These are phyloP conservation scores for Alternaria novae-zelandiae DNA, from an alignment of 2,329 filamentous ascomycete species.

Conservation along the genomic window DNA sequence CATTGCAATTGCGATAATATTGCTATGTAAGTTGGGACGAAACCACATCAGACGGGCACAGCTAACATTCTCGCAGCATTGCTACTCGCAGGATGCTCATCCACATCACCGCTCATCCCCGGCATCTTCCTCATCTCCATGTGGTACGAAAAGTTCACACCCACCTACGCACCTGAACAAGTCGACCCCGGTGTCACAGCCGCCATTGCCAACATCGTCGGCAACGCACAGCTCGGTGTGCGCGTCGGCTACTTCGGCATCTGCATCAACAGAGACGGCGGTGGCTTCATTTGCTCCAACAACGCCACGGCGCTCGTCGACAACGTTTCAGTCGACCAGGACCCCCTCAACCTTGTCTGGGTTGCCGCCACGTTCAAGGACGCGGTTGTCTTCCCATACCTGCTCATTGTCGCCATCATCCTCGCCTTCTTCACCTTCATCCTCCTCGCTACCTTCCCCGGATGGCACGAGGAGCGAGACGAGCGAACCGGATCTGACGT, in stretches of 20 bases:
- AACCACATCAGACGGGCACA: constrained; percentile 4
- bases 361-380: constrained; percentile 97
- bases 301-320: constrained; percentile 93
- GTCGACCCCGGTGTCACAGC: constrained; percentile 87
- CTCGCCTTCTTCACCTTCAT: constrained; percentile 96
- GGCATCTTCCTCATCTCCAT: constrained; percentile 98
- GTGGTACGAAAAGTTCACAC: constrained; percentile 89
- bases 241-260: constrained; percentile 98
- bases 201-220: constrained; percentile 89
- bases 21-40: constrained; percentile 76
- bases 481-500: constrained; percentile 77
- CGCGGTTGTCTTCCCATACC: constrained; percentile 96
- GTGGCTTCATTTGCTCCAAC: constrained; percentile 93
- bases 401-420: constrained; percentile 98
- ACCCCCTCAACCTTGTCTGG: constrained; percentile 97
- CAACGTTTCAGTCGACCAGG: constrained; percentile 87
- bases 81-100: constrained; percentile 92
- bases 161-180: constrained; percentile 82
- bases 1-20: constrained; percentile 90
- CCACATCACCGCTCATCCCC: constrained; percentile 91
- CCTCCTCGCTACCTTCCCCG: constrained; percentile 93
- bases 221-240: constrained; percentile 81
- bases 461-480: constrained; percentile 93
- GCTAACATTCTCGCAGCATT: constrained; percentile 67
- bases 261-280: constrained; percentile 89